Evolutionary conservation across 2,329 filamentous ascomycete genomes (phyloP).

Genomic region (Ascochyta viciae-villosae): DNA sequence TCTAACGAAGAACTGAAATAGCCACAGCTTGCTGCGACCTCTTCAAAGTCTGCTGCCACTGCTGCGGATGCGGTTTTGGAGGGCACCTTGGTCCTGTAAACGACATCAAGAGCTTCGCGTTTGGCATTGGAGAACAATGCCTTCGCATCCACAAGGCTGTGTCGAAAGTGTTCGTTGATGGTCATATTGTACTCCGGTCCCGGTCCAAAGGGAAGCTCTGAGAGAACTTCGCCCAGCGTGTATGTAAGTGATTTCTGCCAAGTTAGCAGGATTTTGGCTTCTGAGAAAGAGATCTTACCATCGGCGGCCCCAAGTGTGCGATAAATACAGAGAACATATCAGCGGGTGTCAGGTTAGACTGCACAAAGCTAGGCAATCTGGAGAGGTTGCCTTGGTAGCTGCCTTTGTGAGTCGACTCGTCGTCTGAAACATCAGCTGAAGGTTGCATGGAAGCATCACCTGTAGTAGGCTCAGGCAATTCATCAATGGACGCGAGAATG

Average conservation of each 20-base stretch:
- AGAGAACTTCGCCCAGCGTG: slow-evolving; percentile 86
- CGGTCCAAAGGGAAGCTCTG: slow-evolving; percentile 81
- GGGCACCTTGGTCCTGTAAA: slow-evolving; percentile 82
- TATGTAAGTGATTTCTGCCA: slow-evolving; percentile 83
- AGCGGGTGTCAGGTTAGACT: slow-evolving; percentile 62
- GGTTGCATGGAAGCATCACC: slow-evolving; percentile 32
- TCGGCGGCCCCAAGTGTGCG: slow-evolving; percentile 84
- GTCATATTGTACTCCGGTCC: slow-evolving; percentile 72
- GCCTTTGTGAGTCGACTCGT: slow-evolving; percentile 29
- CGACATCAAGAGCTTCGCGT: slow-evolving; percentile 74
- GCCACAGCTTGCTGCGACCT: slow-evolving; percentile 95
- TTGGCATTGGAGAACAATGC: slow-evolving; percentile 79
- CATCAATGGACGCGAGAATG: slow-evolving; percentile 53
- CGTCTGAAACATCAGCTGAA: slow-evolving; percentile 41
- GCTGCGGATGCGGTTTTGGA: slow-evolving; percentile 72
- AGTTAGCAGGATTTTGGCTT: slow-evolving; percentile 27
- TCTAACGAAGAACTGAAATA: slow-evolving; percentile 94
- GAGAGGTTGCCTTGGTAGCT: slow-evolving; percentile 16
- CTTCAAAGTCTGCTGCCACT: slow-evolving; percentile 91
- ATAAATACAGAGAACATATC: slow-evolving; percentile 96
- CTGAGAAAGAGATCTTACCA: slow-evolving; percentile 56
- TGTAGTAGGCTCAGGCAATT: slow-evolving; percentile 47
- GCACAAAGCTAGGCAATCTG: slow-evolving; percentile 35
- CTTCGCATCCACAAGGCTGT: slow-evolving; percentile 81
- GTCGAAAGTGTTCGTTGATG: slow-evolving; percentile 79